A percentile compares a stretch with the other conserved stretches of the same genome.
These are phyloP conservation scores for Termitomyces sp. DNA, from an alignment of 768 basidiomycete genomes.

Conservation along the genomic window DNA sequence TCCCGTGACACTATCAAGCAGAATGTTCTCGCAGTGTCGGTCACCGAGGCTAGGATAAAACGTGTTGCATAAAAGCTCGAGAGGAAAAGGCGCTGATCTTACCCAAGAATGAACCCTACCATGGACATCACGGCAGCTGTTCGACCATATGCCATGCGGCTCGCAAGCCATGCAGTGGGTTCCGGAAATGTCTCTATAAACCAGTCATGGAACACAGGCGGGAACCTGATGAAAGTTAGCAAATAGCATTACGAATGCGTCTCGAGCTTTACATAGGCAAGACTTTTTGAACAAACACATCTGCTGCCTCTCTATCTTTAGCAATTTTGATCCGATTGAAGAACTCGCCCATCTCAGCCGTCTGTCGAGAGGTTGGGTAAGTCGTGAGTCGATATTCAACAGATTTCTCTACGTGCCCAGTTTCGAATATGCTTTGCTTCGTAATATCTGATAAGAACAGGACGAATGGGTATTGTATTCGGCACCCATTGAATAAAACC, in stretches of 20 bases:
- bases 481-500: conserved; percentile 99
- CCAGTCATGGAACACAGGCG: conserved; percentile 95
- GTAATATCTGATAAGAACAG: conserved; percentile 68
- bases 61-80: not conserved
- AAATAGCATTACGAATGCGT: not conserved
- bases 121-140: conserved; percentile 98
- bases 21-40: conserved; percentile 93
- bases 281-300: conserved; percentile 48
- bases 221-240: conserved; percentile 40
- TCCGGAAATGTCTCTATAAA: conserved; percentile 97
- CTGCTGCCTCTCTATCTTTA: conserved; percentile 43
- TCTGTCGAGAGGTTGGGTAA: conserved; percentile 24
- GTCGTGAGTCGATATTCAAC: not conserved
- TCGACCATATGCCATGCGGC: conserved; percentile 79
- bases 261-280: conserved; percentile 43
- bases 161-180: conserved; percentile 89
- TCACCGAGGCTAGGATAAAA: conserved; percentile 78
- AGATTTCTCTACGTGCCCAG: conserved; percentile 28
- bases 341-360: conserved; percentile 34
- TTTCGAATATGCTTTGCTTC: conserved; percentile 32
- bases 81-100: conserved; percentile 14
- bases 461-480: conserved; percentile 80
- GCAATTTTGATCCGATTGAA: conserved; percentile 48
- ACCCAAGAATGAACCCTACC: conserved; percentile 97
- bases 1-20: conserved; percentile 83